Evolutionary conservation across 2,329 filamentous ascomycete genomes (phyloP), one percentile per base, ranked within the genome.

Genomic region (Myriosclerotinia scirpicola): DNA sequence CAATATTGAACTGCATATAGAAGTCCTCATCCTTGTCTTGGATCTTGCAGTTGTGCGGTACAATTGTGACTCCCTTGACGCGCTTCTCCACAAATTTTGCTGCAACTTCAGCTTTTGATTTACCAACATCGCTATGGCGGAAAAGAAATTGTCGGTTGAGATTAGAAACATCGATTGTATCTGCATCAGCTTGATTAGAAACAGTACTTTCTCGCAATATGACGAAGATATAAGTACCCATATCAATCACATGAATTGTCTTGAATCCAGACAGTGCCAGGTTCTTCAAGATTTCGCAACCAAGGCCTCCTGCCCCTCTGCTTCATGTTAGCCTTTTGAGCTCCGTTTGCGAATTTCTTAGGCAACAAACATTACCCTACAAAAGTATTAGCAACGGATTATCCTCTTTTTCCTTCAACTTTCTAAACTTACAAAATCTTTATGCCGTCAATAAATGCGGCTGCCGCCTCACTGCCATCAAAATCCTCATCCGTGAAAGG

Each of bases 141-240:
- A 99, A 99, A 67, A 99, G 87, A 76, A 99, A 99, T 75, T 99
- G 95, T 53, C 95, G 90, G 79, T 99, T 99, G 30, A 99, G 85
- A 77, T 99, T 99, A 61, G 93, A 97, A 68, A 99, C 94, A 76
- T 99, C 95, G 78, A 99, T 99, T 1, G 94, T 99, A 79, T 99
- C 93, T 92, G 71, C 50, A 30, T 55, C 12, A 54, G 54, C 61
- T 71, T 69, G 71, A 52, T 67, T n/a, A 69, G 44, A 20, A 3
- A 26, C 26, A 26, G 14, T 36, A 9, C 14, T 22, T 42, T 14
- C 44, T 26, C 44, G 14, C 15, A 50, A 6, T 26, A 11, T 12
- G 44, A 26, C 34, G n/a, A 11, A 15, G 38, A 53, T n/a, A 14
- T 26, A 58, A 76, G 67, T 79, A 90, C 90, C 92, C 95, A 99